Base-by-base conservation (phyloP, 2,329 filamentous ascomycete genomes). In the Daldinia sp. region DNA sequence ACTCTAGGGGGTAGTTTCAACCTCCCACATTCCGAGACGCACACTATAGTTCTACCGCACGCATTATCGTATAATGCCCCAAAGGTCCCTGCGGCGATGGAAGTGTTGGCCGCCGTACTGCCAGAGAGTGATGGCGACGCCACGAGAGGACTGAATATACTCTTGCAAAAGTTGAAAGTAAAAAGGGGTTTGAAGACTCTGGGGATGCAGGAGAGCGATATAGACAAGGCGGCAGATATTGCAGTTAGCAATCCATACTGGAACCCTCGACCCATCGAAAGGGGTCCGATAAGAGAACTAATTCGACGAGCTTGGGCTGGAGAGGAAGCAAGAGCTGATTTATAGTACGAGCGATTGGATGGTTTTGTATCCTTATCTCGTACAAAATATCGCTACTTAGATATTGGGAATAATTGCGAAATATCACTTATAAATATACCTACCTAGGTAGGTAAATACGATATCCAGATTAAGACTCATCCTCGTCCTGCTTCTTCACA, bases 21-120 rank as follows among this genome's bases (percentile, higher is more conserved):
- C 63, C 79, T 90, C 5, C 86, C 87, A 0, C 87, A 90, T 63
- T 85, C 87, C 1, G 86, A 89, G 72, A 89, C 87, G 0, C 88
- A 90, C 69, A 86, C 86, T 0, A 83, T 86, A 29, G 81, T 90
- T 1, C 77, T 90, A 6, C 86, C 87, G 0, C 87, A 90, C 69
- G 84, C 85, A 0, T 75, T 90, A 2, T 83, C 86, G 2, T 90
- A 89, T 71, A 89, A 89, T 65, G 83, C 84, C 0, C 84, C 85
- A 0, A 77, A 75, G 0, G 80, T 87, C 1, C 82, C 84, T 0
- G 78, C 81, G 2, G 80, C 79, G 0, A 84, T 88, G 81, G 75
- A 75, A 50, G 79, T 78, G 63, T 71, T 90, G 25, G 85, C 85
- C 0, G 79, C 78, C 1, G 82, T 76, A 1, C 71, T 89, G 8